phyloP scores from a whole-genome alignment of 768 basidiomycete genomes.

The Psilocybe azurescens region DNA sequence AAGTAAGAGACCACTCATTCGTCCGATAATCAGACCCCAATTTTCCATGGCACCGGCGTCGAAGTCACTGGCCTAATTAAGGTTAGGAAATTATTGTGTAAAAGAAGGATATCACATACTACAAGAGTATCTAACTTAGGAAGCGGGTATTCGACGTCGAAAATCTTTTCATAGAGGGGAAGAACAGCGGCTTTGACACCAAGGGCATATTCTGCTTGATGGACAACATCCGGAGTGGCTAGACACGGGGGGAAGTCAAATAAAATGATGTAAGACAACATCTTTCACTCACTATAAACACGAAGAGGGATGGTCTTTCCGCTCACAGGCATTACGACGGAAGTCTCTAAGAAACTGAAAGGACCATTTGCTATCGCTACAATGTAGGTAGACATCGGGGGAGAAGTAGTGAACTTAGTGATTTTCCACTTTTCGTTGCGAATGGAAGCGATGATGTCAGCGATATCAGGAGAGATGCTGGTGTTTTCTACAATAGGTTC shows the following conservation, averaged over 20 bases:
- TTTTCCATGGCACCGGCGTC: conserved; percentile 95
- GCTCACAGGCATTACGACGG: conserved; percentile 80
- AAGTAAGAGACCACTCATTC: conserved; percentile 80
- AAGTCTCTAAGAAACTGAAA: conserved; percentile 75
- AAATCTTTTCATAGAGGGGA: conserved; percentile 91
- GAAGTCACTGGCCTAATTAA: conserved; percentile 59
- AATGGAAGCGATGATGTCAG: conserved; percentile 47
- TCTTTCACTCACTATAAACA: conserved; percentile 65
- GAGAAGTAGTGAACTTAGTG: conserved; percentile 81
- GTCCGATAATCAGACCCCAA: conserved; percentile 91
- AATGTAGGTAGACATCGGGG: conserved; percentile 88
- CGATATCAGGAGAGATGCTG: conserved; percentile 33
- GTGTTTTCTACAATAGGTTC: conserved; percentile 43
- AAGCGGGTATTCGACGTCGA: conserved; percentile 90
- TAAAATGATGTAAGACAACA: no score
- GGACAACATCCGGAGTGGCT: conserved; percentile 84
- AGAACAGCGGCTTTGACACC: conserved; percentile 84
- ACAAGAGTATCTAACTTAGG: conserved; percentile 95
- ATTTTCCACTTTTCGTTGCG: conserved; percentile 71
- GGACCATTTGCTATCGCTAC: conserved; percentile 86
- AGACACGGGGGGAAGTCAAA: background rate
- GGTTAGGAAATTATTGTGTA: background rate
- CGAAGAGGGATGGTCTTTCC: conserved; percentile 83
- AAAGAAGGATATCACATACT: conserved; percentile 39
- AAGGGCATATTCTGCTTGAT: conserved; percentile 85